Evolutionary conservation across 2,329 filamentous ascomycete species (phyloP), one percentile per base, ranked within the genome.

Genomic region (Cercospora berteroae): DNA sequence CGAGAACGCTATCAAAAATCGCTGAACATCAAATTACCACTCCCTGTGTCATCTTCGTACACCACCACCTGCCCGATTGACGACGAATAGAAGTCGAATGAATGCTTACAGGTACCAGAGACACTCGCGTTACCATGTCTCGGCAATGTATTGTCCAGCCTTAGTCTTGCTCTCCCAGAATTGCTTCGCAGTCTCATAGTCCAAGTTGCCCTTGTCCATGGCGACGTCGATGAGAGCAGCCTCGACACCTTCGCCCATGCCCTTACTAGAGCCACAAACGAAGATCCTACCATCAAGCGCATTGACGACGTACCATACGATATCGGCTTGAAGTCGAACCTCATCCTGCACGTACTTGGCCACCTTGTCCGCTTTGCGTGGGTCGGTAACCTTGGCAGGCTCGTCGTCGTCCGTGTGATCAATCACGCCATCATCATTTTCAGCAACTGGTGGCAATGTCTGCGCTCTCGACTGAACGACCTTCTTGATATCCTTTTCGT

Each of bases 271-370:
- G 60, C 95, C 95, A 79, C 95, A 99, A 67, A 99, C 95, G 78
- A 99, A 99, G 62, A 98, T 89, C 62, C 95, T 89, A 1, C 95
- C 95, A 75, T 99, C 95, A n/a, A 98, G 85, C 2, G 93, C 89
- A 79, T 98, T 98, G 83, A 96, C 91, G 71, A 98, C 93, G 79
- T 93, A 96, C 95, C 95, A 99, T 16, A 98, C 94, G n/a, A 98
- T 86, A 77, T 98, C 95, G 1, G 94, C 92, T 79, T 98, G 95
- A 71, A 92, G 86, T 10, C 87, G 85, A 8, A 99, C 94, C 80
- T 98, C 95, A 75, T 99, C 95, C 78, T 99, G 95, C 1, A 99
- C 95, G 77, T 99, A 99, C 71, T 90, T 90, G 70, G 92, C 92
- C 73, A 93, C 90, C 56, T 91, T 80, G 63, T 77, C 73, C 60